Conservation (phyloP, 2,329 filamentous ascomycete species). For the Colletotrichum sp. region DNA sequence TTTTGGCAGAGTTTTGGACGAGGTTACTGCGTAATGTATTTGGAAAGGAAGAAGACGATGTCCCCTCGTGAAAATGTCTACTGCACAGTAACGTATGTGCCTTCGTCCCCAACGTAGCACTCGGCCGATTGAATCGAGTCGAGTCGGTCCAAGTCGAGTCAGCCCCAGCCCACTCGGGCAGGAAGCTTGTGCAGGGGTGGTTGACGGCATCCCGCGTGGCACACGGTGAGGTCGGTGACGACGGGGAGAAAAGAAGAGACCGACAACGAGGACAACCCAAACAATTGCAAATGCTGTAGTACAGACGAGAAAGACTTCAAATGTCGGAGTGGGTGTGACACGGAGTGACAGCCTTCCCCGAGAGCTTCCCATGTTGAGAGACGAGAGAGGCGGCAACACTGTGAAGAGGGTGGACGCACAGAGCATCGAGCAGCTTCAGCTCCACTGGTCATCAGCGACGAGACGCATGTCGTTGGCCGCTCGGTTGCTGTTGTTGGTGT, state of each 20-base stretch:
- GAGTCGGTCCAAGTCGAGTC: neutral
- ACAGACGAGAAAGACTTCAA: neutral
- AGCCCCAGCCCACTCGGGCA: neutral
- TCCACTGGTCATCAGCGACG: neutral
- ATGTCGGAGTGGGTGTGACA: neutral
- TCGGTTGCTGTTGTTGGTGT: neutral
- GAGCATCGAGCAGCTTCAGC: neutral
- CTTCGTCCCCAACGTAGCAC: neutral
- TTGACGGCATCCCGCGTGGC: neutral
- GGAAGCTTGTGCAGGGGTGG: neutral
- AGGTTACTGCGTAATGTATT: neutral
- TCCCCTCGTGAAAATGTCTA: neutral
- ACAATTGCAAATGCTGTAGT: neutral
- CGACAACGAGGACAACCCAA: neutral
- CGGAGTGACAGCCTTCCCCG: neutral
- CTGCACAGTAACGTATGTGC: neutral
- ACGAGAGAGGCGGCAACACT: neutral
- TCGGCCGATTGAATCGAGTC: neutral
- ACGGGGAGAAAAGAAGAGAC: neutral
- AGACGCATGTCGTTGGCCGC: neutral
- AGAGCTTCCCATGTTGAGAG: neutral
- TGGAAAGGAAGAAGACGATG: neutral
- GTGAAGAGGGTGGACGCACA: neutral
- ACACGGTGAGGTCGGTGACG: neutral
- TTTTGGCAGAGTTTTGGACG: neutral